A percentile compares a stretch with the other conserved stretches of the same genome.
Evolutionary conservation across 306 rosid genomes (phyloP).

Genomic region (Purshia tridentata): DNA sequence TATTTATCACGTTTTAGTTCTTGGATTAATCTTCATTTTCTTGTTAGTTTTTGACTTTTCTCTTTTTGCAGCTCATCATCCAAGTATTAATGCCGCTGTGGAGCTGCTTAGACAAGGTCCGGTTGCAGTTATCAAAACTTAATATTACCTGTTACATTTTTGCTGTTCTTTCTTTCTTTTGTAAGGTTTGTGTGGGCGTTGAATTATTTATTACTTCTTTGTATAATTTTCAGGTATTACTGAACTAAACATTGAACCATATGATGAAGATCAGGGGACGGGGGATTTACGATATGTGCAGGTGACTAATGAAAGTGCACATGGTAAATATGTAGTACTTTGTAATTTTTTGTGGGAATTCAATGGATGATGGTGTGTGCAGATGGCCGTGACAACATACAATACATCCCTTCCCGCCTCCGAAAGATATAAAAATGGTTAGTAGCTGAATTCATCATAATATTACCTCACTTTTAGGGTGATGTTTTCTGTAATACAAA

Average conservation of each 20-base stretch:
- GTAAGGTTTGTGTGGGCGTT: background rate
- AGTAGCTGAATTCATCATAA: conserved; percentile 21
- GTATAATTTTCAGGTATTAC: conserved; percentile 51
- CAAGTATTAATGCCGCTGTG: conserved; percentile 82
- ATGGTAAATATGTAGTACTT: background rate
- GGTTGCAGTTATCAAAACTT: background rate
- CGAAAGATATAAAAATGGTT: conserved; percentile 82
- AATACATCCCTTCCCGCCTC: conserved; percentile 76
- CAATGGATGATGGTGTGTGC: conserved; percentile 30
- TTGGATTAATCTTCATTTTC: background rate
- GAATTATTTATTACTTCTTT: conserved; percentile 6
- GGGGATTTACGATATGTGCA: conserved; percentile 90
- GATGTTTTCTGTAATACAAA: background rate
- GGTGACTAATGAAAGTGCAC: conserved; percentile 25
- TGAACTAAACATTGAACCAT: conserved; percentile 60
- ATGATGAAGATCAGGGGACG: conserved; percentile 79
- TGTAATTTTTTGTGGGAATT: background rate
- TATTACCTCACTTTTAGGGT: background rate
- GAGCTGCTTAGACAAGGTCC: conserved; percentile 73
- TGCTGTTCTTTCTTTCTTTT: background rate
- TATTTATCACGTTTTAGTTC: background rate
- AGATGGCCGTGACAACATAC: conserved; percentile 97
- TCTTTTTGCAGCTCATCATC: conserved; percentile 81
- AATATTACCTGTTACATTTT: background rate
- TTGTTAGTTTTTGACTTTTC: background rate